These are phyloP conservation scores for Extremus antarcticus DNA, from an alignment of 495 filamentous ascomycete genomes.

Conservation along the genomic window DNA sequence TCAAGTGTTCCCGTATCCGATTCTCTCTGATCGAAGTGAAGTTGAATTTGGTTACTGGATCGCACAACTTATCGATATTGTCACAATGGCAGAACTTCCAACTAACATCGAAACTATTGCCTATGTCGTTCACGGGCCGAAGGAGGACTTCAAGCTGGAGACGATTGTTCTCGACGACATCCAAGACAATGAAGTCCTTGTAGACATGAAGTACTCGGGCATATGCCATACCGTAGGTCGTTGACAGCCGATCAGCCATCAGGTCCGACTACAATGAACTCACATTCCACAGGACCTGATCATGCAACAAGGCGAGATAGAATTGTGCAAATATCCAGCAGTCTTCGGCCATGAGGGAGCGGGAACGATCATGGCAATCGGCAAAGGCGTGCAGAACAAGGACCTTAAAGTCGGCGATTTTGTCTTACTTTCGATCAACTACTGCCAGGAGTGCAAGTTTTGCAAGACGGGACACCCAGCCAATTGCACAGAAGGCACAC, in stretches of 20 bases:
- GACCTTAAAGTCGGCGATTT: conserved; percentile 16
- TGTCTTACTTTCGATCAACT: conserved; percentile 27
- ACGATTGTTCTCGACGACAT: conserved; percentile 17
- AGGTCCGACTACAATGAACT: neutral
- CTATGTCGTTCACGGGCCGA: conserved; percentile 5
- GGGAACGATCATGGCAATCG: conserved; percentile 18
- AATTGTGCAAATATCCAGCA: conserved; percentile 12
- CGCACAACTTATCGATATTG: too few species aligned
- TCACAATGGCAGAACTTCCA: neutral
- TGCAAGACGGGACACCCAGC: conserved; percentile 25
- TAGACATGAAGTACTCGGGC: conserved; percentile 22
- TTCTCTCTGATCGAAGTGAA: too few species aligned
- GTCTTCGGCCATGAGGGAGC: conserved; percentile 23
- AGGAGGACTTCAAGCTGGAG: conserved; percentile 11
- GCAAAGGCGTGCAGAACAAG: conserved; percentile 9
- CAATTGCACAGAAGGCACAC: conserved; percentile 9
- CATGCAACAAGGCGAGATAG: conserved; percentile 4
- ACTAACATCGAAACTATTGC: conserved; percentile 8
- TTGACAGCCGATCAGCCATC: too few species aligned
- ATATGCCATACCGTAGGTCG: conserved; percentile 17
- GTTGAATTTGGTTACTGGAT: too few species aligned
- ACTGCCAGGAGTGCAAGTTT: conserved; percentile 26
- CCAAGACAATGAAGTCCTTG: conserved; percentile 18
- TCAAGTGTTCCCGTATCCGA: too few species aligned
- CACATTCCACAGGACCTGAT: conserved; percentile 9